These are phyloP conservation scores for Uncinocarpus reesii DNA, from an alignment of 2,329 filamentous ascomycete genomes.

Conservation along the genomic window DNA sequence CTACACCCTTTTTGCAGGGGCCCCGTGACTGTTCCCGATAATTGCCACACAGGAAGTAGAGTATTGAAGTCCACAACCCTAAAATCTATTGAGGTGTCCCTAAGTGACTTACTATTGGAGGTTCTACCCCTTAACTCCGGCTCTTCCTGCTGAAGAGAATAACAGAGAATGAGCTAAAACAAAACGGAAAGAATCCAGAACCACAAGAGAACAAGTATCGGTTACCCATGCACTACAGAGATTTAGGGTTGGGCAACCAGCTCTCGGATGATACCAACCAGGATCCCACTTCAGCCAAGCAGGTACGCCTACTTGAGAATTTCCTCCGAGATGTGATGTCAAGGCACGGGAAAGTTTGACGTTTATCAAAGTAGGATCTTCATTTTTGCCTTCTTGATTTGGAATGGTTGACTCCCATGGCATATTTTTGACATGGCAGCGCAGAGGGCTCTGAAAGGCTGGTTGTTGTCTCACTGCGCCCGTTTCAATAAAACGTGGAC, in stretches of 20 bases:
- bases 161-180: not conserved
- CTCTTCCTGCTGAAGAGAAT: not conserved
- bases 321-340: not conserved
- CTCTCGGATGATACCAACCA: slow-evolving; percentile 9
- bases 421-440: slow-evolving; percentile 6
- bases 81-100: too few species aligned
- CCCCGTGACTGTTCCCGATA: not conserved
- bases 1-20: not conserved
- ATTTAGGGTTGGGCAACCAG: slow-evolving; percentile 10
- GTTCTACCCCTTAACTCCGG: not conserved
- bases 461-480: slow-evolving; percentile 14
- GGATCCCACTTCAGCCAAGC: slow-evolving; percentile 1
- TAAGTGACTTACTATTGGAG: not conserved
- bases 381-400: not conserved
- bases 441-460: slow-evolving; percentile 10
- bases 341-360: not conserved
- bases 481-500: slow-evolving; percentile 12
- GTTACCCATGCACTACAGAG: slow-evolving; percentile 1
- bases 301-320: slow-evolving; percentile 2
- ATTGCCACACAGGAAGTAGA: not conserved
- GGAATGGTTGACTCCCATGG: slow-evolving; percentile 1
- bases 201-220: not conserved
- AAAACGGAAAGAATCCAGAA: slow-evolving; percentile 7
- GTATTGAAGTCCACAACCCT: not conserved
- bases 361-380: slow-evolving; percentile 3